Evolutionary conservation across 176 grass and related monocot species (phyloP), one percentile per base, ranked within the genome.

Genomic region (Musa beccarii): DNA sequence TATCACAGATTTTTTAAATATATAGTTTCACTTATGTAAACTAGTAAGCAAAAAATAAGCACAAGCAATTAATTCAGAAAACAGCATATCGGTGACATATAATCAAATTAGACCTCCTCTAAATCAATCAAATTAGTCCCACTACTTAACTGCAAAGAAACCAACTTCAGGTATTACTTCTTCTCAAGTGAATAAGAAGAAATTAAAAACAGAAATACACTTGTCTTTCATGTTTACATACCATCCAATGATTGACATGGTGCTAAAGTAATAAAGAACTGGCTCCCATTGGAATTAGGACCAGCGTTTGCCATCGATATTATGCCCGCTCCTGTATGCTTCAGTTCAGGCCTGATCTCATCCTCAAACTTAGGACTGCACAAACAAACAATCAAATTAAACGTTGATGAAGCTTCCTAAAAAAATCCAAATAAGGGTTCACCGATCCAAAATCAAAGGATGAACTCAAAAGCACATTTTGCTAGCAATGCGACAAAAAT

Each of bases 201-300:
- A 50, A 19, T 1, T 16, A n/a, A 9, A 69, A 69, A 50, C 17
- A 21, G 21, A 65, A 23, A 65, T 10, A 43, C 3, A 43, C 34
- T 43, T 43, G 34, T 24, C 10, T 14, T 73, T 15, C 24, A 53
- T 25, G 12, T 20, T 82, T 81, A 34, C 11, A 78, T 85, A 98
- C 94, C 94, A 79, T 98, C 94, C 73, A 98, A 86, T 74, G 94
- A 91, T 52, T 98, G 94, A 71, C 94, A 98, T 73, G 90, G 94
- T 51, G 94, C 94, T 11, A 98, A 82, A 77, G 90, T 98, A 28
- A 98, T 89, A 69, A 93, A 98, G 82, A 98, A 98, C 69, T 93
- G 94, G 78, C 94, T 98, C 56, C 94, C 94, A 23, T 98, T 98
- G 19, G 94, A 93, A 63, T 98, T 91, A 75, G 94, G 86, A 55